These are phyloP conservation scores for Boletus subparvulus DNA, from an alignment of 768 basidiomycete genomes.

Conservation along the genomic window DNA sequence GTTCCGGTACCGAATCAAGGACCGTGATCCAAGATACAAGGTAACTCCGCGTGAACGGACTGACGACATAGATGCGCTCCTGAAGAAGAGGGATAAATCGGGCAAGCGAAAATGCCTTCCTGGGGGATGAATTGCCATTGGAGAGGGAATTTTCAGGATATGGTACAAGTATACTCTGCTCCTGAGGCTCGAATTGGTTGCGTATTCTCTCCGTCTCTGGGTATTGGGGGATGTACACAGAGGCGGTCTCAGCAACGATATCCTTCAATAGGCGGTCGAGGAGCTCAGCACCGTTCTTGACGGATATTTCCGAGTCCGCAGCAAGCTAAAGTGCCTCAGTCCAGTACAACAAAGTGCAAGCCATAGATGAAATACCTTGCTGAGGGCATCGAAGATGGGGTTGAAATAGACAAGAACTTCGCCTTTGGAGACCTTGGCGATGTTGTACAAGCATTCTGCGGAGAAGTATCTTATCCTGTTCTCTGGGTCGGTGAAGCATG, in stretches of 20 bases:
- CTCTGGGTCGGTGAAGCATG: conserved; percentile 92
- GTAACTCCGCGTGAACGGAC: conserved; percentile 93
- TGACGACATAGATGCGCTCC: conserved; percentile 93
- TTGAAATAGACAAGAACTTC: conserved; percentile 97
- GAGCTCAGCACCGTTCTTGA: conserved; percentile 97
- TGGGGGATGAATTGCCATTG: conserved; percentile 35
- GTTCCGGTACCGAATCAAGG: conserved; percentile 92
- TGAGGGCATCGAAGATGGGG: conserved; percentile 95
- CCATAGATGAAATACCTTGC: conserved; percentile 64
- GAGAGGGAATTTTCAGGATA: conserved; percentile 49
- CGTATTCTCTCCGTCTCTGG: conserved; percentile 74
- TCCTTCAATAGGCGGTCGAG: conserved; percentile 97
- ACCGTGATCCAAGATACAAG: conserved; percentile 97
- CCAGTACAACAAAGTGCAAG: conserved; percentile 2
- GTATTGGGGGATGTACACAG: conserved; percentile 88
- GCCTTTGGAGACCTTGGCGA: conserved; percentile 95
- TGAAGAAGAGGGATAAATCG: conserved; percentile 92
- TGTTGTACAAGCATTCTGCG: conserved; percentile 97
- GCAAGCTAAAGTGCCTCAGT: conserved; percentile 62
- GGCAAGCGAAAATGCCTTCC: conserved; percentile 89
- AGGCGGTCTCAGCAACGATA: conserved; percentile 95
- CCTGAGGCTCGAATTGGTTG: conserved; percentile 41
- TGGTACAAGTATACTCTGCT: conserved; percentile 60
- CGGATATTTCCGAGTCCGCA: conserved; percentile 91
- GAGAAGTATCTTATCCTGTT: conserved; percentile 97